Percentiles rank a stretch among this genome's conserved stretches.
These are phyloP conservation scores for Monascus purpureus DNA, from an alignment of 495 filamentous ascomycete species.

Conservation along the genomic window DNA sequence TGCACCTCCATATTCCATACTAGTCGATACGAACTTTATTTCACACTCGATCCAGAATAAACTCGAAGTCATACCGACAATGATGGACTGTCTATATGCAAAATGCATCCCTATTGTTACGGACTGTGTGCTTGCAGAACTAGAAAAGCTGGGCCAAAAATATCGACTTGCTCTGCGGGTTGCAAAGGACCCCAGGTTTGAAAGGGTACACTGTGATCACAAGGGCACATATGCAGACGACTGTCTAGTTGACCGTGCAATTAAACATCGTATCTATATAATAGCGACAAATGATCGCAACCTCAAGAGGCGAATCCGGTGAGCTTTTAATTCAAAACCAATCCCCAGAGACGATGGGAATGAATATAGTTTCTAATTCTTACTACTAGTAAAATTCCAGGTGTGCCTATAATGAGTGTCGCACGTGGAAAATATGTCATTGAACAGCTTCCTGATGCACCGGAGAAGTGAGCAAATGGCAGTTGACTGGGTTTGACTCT, in stretches of 20 bases:
- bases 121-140: slow-evolving; percentile 47
- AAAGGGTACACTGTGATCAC: slow-evolving; percentile 74
- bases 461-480: neutral
- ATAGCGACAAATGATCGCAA: slow-evolving; percentile 77
- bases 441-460: neutral
- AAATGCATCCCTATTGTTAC: slow-evolving; percentile 40
- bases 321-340: slow-evolving; percentile 1
- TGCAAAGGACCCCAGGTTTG: slow-evolving; percentile 80
- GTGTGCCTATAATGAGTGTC: neutral
- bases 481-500: no score
- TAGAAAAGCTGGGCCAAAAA: slow-evolving; percentile 83
- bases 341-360: no score
- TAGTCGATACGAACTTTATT: slow-evolving; percentile 89
- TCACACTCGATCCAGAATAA: slow-evolving; percentile 83
- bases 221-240: slow-evolving; percentile 92
- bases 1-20: slow-evolving; percentile 55
- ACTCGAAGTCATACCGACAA: slow-evolving; percentile 67
- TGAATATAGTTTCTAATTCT: no score
- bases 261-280: slow-evolving; percentile 68
- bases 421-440: neutral
- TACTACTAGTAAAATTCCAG: neutral
- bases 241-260: slow-evolving; percentile 78
- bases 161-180: slow-evolving; percentile 83
- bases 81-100: slow-evolving; percentile 63
- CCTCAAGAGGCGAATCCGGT: slow-evolving; percentile 60